Conservation (phyloP, 23 red algal genomes). For the Gracilaria vermiculophylla region DNA sequence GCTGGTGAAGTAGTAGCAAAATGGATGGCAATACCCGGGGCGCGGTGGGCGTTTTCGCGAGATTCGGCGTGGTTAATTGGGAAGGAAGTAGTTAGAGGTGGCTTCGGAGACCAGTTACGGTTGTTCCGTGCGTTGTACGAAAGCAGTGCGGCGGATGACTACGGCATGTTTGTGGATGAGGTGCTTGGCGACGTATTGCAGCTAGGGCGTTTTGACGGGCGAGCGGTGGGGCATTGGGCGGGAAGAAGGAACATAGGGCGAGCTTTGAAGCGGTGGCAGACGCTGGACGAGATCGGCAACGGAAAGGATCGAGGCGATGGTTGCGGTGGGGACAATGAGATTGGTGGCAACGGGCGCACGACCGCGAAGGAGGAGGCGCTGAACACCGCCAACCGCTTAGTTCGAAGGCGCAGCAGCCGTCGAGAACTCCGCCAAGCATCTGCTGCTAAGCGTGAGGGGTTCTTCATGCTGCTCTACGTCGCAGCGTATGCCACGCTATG, state of each 20-base stretch:
- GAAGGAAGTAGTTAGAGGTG: not conserved
- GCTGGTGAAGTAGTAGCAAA: not conserved
- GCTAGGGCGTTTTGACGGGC: not conserved
- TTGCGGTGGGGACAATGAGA: not conserved
- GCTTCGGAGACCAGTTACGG: not conserved
- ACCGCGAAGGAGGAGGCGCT: not conserved
- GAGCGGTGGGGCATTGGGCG: not conserved
- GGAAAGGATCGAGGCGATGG: not conserved
- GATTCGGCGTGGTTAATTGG: not conserved
- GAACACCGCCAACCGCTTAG: not conserved
- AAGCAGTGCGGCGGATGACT: conserved; percentile 15
- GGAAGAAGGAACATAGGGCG: not conserved
- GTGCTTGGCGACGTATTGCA: conserved; percentile 13
- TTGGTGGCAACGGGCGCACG: not conserved
- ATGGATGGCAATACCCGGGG: conserved; percentile 21
- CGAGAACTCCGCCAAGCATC: not conserved
- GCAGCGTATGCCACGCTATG: not conserved
- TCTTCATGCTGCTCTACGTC: not conserved
- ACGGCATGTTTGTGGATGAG: conserved; percentile 58
- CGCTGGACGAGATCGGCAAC: not conserved
- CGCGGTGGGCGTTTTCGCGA: conserved; percentile 30
- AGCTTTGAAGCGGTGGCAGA: not conserved
- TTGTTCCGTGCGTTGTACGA: not conserved
- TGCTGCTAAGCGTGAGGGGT: not conserved
- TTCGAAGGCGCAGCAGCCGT: not conserved